Percentiles rank a stretch among this genome's conserved stretches.
phyloP scores from a whole-genome alignment of 805 yeast species.

The Tetrapisispora phaffii region DNA sequence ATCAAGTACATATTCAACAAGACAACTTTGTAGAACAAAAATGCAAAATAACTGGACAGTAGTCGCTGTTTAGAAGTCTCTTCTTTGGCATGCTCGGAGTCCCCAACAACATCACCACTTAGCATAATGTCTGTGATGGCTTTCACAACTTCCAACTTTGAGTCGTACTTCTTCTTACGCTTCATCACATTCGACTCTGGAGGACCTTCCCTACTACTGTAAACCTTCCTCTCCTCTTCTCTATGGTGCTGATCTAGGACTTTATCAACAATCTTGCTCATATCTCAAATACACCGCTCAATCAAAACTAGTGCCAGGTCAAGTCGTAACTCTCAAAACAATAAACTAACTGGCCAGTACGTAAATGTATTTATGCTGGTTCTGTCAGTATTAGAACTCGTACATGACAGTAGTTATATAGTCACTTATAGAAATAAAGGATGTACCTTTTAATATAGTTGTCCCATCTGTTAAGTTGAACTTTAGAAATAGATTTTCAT shows the following conservation, averaged over 20 bases:
- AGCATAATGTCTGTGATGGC: conserved; percentile 15
- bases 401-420: too few relatives aligned
- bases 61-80: neutral
- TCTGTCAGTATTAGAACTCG: too few relatives aligned
- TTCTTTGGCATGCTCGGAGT: neutral
- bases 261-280: conserved; percentile 4
- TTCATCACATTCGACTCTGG: conserved; percentile 14
- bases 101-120: conserved; percentile 5
- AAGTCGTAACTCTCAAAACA: too few relatives aligned
- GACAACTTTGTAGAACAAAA: conserved; percentile 36
- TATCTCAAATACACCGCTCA: too few relatives aligned
- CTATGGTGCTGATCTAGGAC: conserved; percentile 3
- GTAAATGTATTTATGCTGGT: too few relatives aligned
- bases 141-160: conserved; percentile 12
- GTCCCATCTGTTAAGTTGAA: too few relatives aligned
- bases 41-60: conserved; percentile 9
- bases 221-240: neutral
- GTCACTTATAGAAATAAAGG: too few relatives aligned
- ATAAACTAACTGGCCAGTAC: too few relatives aligned
- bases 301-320: too few relatives aligned
- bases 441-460: too few relatives aligned
- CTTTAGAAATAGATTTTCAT: too few relatives aligned
- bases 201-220: conserved; percentile 6
- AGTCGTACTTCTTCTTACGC: conserved; percentile 5
- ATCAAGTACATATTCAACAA: conserved; percentile 44